A percentile compares a stretch with the other conserved stretches of the same genome.
Evolutionary conservation across 306 rosid species (phyloP).

Genomic region (Begonia peltatifolia): DNA sequence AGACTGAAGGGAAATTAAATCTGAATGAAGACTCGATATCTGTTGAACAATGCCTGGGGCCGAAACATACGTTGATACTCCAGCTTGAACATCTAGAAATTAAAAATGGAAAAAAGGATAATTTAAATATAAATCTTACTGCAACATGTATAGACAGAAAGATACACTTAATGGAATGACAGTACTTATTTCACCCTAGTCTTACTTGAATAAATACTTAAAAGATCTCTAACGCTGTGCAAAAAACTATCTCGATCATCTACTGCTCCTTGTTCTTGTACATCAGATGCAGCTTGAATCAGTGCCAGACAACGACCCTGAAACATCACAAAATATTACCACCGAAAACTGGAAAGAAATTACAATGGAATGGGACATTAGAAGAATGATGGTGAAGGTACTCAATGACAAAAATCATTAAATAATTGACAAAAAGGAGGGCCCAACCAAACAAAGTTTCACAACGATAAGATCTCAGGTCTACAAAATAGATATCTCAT

Average conservation of each 20-base stretch:
- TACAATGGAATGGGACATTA: not conserved
- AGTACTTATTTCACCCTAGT: not conserved
- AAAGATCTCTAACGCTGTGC: conserved; percentile 93
- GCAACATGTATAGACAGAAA: too few species aligned
- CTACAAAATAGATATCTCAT: too few species aligned
- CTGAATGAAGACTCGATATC: conserved; percentile 79
- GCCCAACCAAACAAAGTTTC: too few species aligned
- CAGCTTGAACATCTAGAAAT: conserved; percentile 70
- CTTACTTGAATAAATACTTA: conserved; percentile 84
- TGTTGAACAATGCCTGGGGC: conserved; percentile 98
- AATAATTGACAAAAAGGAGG: too few species aligned
- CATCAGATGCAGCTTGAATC: conserved; percentile 88
- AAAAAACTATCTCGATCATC: conserved; percentile 84
- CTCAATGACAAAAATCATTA: not conserved
- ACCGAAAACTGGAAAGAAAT: too few species aligned
- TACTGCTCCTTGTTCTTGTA: conserved; percentile 93
- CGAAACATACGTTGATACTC: conserved; percentile 73
- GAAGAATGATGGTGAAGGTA: not conserved
- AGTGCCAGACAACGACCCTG: conserved; percentile 83
- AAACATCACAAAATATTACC: conserved; percentile 1
- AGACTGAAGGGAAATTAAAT: conserved; percentile 65
- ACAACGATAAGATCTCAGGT: too few species aligned
- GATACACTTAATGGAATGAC: conserved; percentile 13
- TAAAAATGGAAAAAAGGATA: not conserved
- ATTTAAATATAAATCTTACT: too few species aligned